Conservation (phyloP, 768 basidiomycete species). For the Gautieria morchelliformis region DNA sequence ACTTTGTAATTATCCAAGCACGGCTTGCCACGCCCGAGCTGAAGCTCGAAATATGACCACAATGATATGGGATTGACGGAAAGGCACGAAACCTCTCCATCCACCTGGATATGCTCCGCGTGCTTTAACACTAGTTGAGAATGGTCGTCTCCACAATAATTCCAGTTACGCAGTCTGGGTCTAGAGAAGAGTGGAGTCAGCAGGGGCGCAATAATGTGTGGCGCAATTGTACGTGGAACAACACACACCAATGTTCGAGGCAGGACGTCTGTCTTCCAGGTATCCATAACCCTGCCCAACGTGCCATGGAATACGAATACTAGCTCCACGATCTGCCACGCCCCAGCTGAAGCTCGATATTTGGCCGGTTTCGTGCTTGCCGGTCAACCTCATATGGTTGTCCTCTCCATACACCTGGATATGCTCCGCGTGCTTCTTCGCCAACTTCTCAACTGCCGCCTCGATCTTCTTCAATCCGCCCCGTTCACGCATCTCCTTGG, state of each 20-base stretch:
- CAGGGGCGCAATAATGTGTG: background rate
- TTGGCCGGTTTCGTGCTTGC: slow-evolving; percentile 95
- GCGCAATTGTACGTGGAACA: background rate
- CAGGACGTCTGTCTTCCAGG: slow-evolving; percentile 93
- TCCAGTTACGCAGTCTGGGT: slow-evolving; percentile 90
- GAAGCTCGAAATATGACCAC: no score
- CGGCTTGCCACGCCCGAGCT: no score
- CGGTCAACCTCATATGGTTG: slow-evolving; percentile 93
- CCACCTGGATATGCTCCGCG: slow-evolving; percentile 92
- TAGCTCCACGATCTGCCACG: slow-evolving; percentile 96
- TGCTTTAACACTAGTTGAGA: slow-evolving; percentile 47
- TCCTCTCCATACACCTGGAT: slow-evolving; percentile 97
- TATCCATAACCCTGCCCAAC: slow-evolving; percentile 93
- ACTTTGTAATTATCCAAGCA: no score
- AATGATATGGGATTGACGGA: no score
- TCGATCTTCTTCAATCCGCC: slow-evolving; percentile 92
- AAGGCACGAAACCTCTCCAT: slow-evolving; percentile 73
- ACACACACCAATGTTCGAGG: slow-evolving; percentile 87
- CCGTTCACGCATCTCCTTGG: slow-evolving; percentile 85
- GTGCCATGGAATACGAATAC: slow-evolving; percentile 91
- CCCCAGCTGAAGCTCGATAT: slow-evolving; percentile 87
- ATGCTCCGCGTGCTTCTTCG: slow-evolving; percentile 86
- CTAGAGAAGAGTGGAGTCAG: slow-evolving; percentile 27
- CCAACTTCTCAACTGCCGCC: slow-evolving; percentile 86
- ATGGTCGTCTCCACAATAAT: slow-evolving; percentile 83